These are phyloP conservation scores for Laburnicola sp. DNA, from an alignment of 2,329 filamentous ascomycete species.

Conservation along the genomic window DNA sequence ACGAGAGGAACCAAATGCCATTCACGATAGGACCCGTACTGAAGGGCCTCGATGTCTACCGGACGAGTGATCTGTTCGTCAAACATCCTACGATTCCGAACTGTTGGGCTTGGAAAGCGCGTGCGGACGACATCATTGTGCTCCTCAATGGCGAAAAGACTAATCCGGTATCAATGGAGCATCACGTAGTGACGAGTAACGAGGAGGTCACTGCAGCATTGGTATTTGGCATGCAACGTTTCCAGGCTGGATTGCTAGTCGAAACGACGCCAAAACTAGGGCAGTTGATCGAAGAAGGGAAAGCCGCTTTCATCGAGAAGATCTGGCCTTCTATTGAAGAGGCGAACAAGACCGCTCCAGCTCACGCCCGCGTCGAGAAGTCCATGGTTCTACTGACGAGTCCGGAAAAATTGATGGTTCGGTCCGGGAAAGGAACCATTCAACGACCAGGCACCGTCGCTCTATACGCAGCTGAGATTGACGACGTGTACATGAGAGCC, in stretches of 20 bases:
- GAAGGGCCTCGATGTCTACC: constrained; percentile 8
- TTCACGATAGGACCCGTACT: constrained; percentile 12
- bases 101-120: constrained; percentile 10
- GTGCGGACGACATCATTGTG: constrained; percentile 18
- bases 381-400: constrained; percentile 48
- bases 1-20: constrained; percentile 6
- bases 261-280: constrained; percentile 15
- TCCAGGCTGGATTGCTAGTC: constrained; percentile 32
- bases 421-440: constrained; percentile 52
- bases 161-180: constrained; percentile 14
- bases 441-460: constrained; percentile 46
- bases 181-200: constrained; percentile 1
- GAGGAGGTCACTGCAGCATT: constrained; percentile 20
- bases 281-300: constrained; percentile 6
- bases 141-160: constrained; percentile 17
- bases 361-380: constrained; percentile 50
- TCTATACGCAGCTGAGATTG: constrained; percentile 52
- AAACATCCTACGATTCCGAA: constrained; percentile 11
- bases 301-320: constrained; percentile 41
- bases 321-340: constrained; percentile 51
- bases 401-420: constrained; percentile 49
- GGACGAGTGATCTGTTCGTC: constrained; percentile 13
- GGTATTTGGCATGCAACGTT: constrained; percentile 30
- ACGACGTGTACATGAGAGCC: constrained; percentile 42
- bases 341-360: constrained; percentile 47